Conservation (phyloP, 768 basidiomycete species). For the Sporobolomyces phaffii region DNA sequence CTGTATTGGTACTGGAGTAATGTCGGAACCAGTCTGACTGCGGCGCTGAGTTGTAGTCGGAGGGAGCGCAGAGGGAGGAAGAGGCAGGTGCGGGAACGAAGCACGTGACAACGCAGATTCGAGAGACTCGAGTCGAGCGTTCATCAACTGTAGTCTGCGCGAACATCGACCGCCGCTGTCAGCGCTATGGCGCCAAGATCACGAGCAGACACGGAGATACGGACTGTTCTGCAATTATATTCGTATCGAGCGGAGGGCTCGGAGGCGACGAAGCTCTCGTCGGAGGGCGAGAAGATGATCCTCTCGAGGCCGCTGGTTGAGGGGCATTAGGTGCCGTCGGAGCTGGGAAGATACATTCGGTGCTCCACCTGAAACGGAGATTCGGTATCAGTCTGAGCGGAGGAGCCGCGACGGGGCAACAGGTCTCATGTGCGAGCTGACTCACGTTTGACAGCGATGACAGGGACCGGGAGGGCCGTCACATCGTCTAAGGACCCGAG, state of each 20-base stretch:
- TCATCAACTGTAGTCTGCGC: constrained; percentile 28
- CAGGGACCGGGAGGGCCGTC: constrained; percentile 33
- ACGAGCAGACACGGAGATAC: too few species aligned
- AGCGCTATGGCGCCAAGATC: too few species aligned
- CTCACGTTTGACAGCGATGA: constrained; percentile 33
- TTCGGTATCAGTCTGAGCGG: not conserved
- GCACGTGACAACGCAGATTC: constrained; percentile 34
- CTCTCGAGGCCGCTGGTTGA: not conserved
- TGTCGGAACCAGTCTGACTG: constrained; percentile 12
- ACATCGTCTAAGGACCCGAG: constrained; percentile 22
- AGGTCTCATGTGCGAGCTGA: too few species aligned
- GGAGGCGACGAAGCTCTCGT: not conserved
- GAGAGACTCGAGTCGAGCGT: constrained; percentile 33
- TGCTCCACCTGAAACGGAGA: constrained; percentile 15
- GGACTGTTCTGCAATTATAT: constrained; percentile 31
- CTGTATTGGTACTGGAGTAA: not conserved
- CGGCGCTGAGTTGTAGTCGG: not conserved
- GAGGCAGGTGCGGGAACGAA: constrained; percentile 1
- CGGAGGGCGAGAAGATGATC: not conserved
- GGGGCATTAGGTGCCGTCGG: constrained; percentile 11
- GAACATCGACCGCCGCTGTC: not conserved
- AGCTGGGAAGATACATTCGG: constrained; percentile 33
- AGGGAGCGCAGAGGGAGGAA: not conserved
- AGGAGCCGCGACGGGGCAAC: too few species aligned
- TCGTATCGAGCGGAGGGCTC: not conserved